Evolutionary conservation across 2,329 filamentous ascomycete species (phyloP), one percentile per base, ranked within the genome.

Genomic region (Claviceps capensis): DNA sequence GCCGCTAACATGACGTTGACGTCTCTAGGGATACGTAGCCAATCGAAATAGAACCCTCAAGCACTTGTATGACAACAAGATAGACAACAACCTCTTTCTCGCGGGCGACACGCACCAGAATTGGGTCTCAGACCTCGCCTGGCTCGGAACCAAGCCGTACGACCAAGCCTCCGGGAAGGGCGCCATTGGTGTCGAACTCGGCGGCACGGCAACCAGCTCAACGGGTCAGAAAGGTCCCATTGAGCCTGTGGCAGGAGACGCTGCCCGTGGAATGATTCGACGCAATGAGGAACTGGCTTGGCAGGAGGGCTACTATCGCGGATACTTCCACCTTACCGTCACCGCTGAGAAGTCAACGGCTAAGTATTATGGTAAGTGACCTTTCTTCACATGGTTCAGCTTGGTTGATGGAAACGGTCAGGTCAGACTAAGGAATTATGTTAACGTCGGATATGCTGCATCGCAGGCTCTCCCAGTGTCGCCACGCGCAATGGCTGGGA

Each of bases 281-380:
- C 72, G 58, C 22, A 88, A 86, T 63, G 67, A 70, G 0, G 81
- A 85, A 63, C 69, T 88, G 47, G 81, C 85, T 60, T 88, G 83
- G 85, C 79, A 83, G 58, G 84, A 88, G 53, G 64, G 81, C 7
- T 88, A 85, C 63, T 88, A 87, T 64, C 74, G 84, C 17, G 85
- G 85, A 1, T 88, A 88, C 67, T 87, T 81, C 58, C 76, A 84
- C 60, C 68, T 88, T 42, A 73, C 76, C 47, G 69, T 86, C 51
- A 71, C 68, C 19, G 71, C 77, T 22, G 71, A 82, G 11, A 68
- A 75, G 45, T 72, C 85, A 2, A 69, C 76, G n/a, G 83, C 83
- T 0, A 71, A 72, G 13, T 88, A 76, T 67, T 88, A 81, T 58
- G 84, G 81, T 42, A 60, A 76, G 60, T 19, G 40, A 16, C 8